Base-by-base conservation (phyloP, 352 stramenopile species). In the Phytophthora pistaciae region DNA sequence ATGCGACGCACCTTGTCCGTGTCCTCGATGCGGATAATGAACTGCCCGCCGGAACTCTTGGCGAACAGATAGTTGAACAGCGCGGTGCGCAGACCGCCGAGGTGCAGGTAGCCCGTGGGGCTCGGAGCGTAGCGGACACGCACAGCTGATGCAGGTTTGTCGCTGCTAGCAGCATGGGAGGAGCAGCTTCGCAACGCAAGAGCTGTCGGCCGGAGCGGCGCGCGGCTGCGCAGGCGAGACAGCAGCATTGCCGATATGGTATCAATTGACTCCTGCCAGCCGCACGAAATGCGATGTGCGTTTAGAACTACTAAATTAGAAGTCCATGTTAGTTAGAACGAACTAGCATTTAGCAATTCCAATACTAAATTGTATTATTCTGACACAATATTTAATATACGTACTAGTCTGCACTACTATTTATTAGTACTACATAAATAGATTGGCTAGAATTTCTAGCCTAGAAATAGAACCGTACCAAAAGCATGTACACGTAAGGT, bases 31-130 rank as follows among this genome's bases (percentile, higher is more conserved):
- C 94, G 90, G 60, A 98, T 68, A 40, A 98, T 83, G 67, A 98
- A 98, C 42, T 92, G 70, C 8, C 94, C 94, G 21, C 86, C 85
- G 16, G 80, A 69, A 64, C 82, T 93, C 62, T 94, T 94, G 23
- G 94, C 94, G 49, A 98, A 96, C 42, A 98, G 73, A 75, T 96
- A 98, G 68, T 98, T 98, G 76, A 98, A 98, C 29, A 98, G 78
- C 57, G 94, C 94, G 40, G 93, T 98, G 66, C 94, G 90, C 56
- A 98, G 77, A 0, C 94, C 94, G 25, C 94, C 94, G 25, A 98
- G 73, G 70, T 98, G 94, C 68, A 98, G 62, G 49, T 92, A 94
- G 3, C 94, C 94, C 18, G 94, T 98, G 11, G 94, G 94, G 56
- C 90, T 97, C 36, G 94, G 94, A 29, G 94, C 94, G 60, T 97